Conservation (phyloP, 768 basidiomycete genomes). For the Tricholoma furcatifolium region DNA sequence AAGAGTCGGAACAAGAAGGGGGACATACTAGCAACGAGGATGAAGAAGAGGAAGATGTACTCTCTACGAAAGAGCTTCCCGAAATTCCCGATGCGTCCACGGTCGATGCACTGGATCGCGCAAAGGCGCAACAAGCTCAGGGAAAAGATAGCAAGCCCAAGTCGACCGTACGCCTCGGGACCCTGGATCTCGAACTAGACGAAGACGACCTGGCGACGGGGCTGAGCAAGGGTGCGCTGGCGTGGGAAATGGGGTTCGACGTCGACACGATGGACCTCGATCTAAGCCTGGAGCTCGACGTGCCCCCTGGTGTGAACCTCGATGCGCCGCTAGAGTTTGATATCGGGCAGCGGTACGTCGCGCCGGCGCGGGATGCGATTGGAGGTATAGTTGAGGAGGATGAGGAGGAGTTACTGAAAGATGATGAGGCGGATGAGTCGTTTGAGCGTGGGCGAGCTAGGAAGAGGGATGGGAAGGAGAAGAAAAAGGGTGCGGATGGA, state of each 20-base stretch:
- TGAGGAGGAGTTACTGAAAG: conserved; percentile 9
- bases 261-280: conserved; percentile 37
- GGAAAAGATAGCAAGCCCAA: too few species aligned
- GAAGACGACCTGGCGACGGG: conserved; percentile 1
- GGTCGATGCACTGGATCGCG: too few species aligned
- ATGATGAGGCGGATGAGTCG: conserved; percentile 14
- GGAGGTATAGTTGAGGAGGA: conserved; percentile 17
- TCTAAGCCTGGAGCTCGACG: conserved; percentile 7
- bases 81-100: too few species aligned
- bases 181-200: not conserved
- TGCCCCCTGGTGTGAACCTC: conserved; percentile 3
- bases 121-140: not conserved
- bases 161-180: not conserved
- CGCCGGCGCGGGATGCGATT: not conserved
- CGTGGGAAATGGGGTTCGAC: conserved; percentile 19
- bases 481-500: conserved; percentile 15
- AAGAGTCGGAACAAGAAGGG: conserved; percentile 9
- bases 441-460: conserved; percentile 10
- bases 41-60: not conserved
- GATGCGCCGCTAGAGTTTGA: conserved; percentile 14
- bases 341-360: conserved; percentile 12
- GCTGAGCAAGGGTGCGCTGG: conserved; percentile 7
- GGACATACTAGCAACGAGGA: conserved; percentile 7
- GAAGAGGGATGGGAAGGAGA: conserved; percentile 9
- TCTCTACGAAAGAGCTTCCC: too few species aligned